These are phyloP conservation scores for Leishmania tropica DNA, from an alignment of 208 protist genomes.

Conservation along the genomic window DNA sequence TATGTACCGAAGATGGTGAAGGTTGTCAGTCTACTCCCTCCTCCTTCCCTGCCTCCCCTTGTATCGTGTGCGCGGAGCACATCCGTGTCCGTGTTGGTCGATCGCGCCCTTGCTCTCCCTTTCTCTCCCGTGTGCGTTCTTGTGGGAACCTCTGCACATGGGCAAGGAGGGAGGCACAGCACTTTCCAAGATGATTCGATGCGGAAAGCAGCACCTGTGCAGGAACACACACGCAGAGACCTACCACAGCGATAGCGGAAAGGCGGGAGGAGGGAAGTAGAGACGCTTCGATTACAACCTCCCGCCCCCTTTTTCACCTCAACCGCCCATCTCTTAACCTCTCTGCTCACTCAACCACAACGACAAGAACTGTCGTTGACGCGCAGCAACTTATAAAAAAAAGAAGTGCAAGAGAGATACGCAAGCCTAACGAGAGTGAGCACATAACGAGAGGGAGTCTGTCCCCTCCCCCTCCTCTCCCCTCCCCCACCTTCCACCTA, in stretches of 20 bases:
- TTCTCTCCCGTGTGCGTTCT: background rate
- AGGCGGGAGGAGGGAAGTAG: background rate
- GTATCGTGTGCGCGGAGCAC: background rate
- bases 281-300: background rate
- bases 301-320: background rate
- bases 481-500: background rate
- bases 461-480: background rate
- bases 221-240: background rate
- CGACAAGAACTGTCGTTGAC: background rate
- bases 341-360: background rate
- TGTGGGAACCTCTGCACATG: background rate
- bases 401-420: background rate
- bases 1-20: conserved; percentile 6
- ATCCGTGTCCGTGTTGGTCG: background rate
- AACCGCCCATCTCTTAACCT: too few species aligned
- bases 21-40: background rate
- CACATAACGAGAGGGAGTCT: background rate
- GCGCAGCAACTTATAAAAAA: background rate
- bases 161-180: background rate
- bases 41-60: background rate
- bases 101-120: background rate
- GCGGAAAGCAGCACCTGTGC: background rate
- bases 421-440: background rate
- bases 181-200: background rate
- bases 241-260: background rate